These are phyloP conservation scores for Mycena olivaceomarginata DNA, from an alignment of 768 basidiomycete species.

Conservation along the genomic window DNA sequence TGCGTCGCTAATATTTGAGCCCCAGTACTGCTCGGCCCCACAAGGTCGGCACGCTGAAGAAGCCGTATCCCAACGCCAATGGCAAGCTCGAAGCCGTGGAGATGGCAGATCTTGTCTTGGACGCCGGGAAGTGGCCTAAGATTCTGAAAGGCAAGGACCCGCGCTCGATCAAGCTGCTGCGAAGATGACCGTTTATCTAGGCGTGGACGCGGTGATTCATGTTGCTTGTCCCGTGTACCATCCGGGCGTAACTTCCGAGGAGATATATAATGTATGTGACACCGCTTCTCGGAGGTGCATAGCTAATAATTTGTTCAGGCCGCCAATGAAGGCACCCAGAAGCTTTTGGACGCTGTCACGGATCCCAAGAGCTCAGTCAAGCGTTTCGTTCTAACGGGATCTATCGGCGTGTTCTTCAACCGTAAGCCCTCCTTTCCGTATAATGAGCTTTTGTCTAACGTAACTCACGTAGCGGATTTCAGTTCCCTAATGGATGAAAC, in stretches of 20 bases:
- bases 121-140: conserved; percentile 30
- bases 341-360: conserved; percentile 50
- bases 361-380: conserved; percentile 44
- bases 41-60: conserved; percentile 12
- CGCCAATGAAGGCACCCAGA: conserved; percentile 50
- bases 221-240: conserved; percentile 34
- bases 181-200: not conserved
- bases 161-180: not conserved
- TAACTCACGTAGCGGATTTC: conserved; percentile 17
- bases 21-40: conserved; percentile 15
- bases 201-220: not conserved
- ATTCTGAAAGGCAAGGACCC: conserved; percentile 19
- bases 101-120: conserved; percentile 24
- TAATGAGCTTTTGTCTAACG: not conserved
- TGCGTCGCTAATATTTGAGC: not conserved
- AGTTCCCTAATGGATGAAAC: conserved; percentile 5
- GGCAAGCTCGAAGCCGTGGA: conserved; percentile 25
- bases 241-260: conserved; percentile 7
- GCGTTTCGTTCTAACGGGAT: conserved; percentile 49
- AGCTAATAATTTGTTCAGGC: not conserved
- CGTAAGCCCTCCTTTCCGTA: conserved; percentile 1
- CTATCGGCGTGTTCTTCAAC: conserved; percentile 42
- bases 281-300: not conserved
- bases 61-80: conserved; percentile 8
- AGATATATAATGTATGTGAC: conserved; percentile 15